phyloP scores from a whole-genome alignment of 306 rosid species.

The Mucuna pruriens region DNA sequence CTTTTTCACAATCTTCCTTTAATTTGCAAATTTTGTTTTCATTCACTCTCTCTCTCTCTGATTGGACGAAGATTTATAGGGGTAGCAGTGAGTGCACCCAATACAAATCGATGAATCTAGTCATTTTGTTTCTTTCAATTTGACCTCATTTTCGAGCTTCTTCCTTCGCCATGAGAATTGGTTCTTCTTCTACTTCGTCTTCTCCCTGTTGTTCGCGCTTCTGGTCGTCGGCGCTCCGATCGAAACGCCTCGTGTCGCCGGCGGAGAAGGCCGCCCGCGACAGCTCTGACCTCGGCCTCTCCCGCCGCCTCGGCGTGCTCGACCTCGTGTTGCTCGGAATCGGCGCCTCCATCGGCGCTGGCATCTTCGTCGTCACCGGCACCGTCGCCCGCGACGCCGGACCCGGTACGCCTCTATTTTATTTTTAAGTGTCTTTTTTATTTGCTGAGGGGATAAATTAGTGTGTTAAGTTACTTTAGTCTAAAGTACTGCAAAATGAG shows the following conservation, averaged over 20 bases:
- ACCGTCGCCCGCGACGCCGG: slow-evolving; percentile 94
- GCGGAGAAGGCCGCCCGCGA: slow-evolving; percentile 59
- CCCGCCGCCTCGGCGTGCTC: slow-evolving; percentile 79
- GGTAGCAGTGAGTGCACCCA: neutral
- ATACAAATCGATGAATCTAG: neutral
- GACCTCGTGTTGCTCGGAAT: slow-evolving; percentile 91
- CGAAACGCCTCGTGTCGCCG: slow-evolving; percentile 57
- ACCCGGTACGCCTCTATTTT: slow-evolving; percentile 56
- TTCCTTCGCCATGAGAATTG: slow-evolving; percentile 43
- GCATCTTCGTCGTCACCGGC: slow-evolving; percentile 92
- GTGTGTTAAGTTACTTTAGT: neutral
- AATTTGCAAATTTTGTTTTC: neutral
- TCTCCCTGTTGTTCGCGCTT: slow-evolving; percentile 56
- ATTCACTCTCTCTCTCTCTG: neutral
- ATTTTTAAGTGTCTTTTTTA: neutral
- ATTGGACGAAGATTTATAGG: neutral
- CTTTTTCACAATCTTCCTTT: neutral
- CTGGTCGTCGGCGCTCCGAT: slow-evolving; percentile 79
- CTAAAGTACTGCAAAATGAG: too few species aligned
- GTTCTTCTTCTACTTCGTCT: slow-evolving; percentile 35
- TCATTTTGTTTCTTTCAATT: neutral
- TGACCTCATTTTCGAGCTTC: neutral
- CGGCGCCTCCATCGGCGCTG: slow-evolving; percentile 97
- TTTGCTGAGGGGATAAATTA: neutral
- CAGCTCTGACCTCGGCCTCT: slow-evolving; percentile 65